Base-by-base conservation (phyloP, 768 basidiomycete genomes). In the Paxillus involutus region DNA sequence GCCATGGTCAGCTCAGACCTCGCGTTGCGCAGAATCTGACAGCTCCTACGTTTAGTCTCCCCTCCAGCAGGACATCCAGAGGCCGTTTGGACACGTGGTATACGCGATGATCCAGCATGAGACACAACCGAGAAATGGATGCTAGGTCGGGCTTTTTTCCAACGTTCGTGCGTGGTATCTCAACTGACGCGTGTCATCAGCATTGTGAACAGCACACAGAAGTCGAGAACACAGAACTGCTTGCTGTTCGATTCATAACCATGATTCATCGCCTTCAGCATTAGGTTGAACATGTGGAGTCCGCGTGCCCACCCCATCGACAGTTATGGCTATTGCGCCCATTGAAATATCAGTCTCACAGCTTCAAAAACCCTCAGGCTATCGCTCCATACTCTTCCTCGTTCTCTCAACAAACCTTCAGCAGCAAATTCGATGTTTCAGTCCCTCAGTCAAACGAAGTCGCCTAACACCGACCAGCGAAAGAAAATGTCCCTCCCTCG, bases 401-500 rank as follows among this genome's bases (percentile, higher is more conserved):
- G 44, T 42, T 17, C 41, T 47, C 36, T 26, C 16, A 53, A 55
- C 55, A 6, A 44, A 43, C 24, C 37, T 24, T 33, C 49, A 4
- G 14, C 26, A 45, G 2, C 10, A 10, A 44, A 44, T 14, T 64
- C 64, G 0, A 51, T 66, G 14, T 55, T 66, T 42, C 60, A 63
- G 47, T 58, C 58, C 2, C 65, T 66, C 49, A 49, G 49, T 26
- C 63, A 65, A 21, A 35, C 52, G 10, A n/a, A 52, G 13, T 39
- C 35, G 6, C 0, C 58, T 40, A 65, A 65, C 24, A 44, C 39
- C 11, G 55, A 58, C 29, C 50, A 52, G 6, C 54, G 58, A 37
- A 66, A 65, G 58, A 64, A 50, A 46, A 55, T 61, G 9, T 55
- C 67, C 42, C 59, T 71, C 17, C 60, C 64, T 45, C 69, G 69